Evolutionary conservation across 2,329 filamentous ascomycete species (phyloP).

Genomic region (Pyricularia pennisetigena): DNA sequence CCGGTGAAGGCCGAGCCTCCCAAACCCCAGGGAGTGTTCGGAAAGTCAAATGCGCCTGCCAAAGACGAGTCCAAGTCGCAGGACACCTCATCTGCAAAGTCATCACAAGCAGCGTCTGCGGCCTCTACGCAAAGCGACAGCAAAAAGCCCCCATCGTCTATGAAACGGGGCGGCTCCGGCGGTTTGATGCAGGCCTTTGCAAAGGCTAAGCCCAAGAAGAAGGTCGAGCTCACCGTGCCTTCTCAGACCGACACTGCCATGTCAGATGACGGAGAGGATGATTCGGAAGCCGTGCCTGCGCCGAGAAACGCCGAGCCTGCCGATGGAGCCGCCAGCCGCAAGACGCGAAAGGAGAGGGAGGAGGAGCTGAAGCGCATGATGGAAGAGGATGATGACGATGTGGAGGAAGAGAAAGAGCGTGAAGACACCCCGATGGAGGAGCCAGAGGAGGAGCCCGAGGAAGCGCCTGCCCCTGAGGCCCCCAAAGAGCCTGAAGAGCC

Average conservation of each 20-base stretch:
- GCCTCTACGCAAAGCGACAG: neutral
- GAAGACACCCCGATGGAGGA: slow-evolving; percentile 25
- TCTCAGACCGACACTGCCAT: slow-evolving; percentile 27
- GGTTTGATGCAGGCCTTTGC: slow-evolving; percentile 71
- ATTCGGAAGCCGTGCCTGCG: slow-evolving; percentile 39
- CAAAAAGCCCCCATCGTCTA: slow-evolving; percentile 26
- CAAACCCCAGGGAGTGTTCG: neutral
- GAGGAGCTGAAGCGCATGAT: slow-evolving; percentile 64
- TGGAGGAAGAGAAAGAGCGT: slow-evolving; percentile 24
- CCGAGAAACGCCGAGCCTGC: slow-evolving; percentile 20
- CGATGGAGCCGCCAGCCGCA: slow-evolving; percentile 19
- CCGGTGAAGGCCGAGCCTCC: neutral
- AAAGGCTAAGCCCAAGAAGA: slow-evolving; percentile 46
- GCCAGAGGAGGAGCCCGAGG: slow-evolving; percentile 18
- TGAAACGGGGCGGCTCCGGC: slow-evolving; percentile 52
- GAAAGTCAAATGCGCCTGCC: slow-evolving; percentile 15
- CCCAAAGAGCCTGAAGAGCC: slow-evolving; percentile 22
- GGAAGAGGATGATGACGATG: slow-evolving; percentile 59
- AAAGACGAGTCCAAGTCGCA: slow-evolving; percentile 24
- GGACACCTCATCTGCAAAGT: slow-evolving; percentile 19
- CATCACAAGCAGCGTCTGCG: slow-evolving; percentile 16
- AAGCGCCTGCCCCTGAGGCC: slow-evolving; percentile 24
- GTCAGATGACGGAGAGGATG: slow-evolving; percentile 41
- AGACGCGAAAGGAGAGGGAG: slow-evolving; percentile 51
- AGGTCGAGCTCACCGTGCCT: slow-evolving; percentile 23